phyloP scores from a whole-genome alignment of 345 rosid genomes.

The Hypericum androsaemum region DNA sequence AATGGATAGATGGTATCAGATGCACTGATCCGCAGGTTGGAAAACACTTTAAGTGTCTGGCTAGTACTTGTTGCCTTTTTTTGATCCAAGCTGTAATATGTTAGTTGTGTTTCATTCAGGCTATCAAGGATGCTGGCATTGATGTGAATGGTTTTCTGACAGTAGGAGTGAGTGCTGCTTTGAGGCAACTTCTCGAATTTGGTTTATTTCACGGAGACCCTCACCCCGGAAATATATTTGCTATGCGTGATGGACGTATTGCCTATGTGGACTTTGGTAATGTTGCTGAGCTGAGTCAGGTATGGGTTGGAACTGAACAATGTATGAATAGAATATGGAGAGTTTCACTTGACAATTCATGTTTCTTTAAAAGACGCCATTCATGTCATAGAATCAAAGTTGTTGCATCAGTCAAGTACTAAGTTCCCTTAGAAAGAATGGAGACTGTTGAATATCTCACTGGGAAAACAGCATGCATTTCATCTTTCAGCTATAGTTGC shows the following conservation, averaged over 20 bases:
- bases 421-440: too few species aligned
- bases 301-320: conserved; percentile 12
- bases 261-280: conserved; percentile 99
- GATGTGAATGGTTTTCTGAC: conserved; percentile 85
- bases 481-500: not conserved
- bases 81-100: conserved; percentile 9
- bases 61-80: conserved; percentile 2
- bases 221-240: conserved; percentile 97
- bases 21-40: conserved; percentile 93
- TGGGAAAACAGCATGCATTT: too few species aligned
- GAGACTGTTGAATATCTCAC: too few species aligned
- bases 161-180: conserved; percentile 96
- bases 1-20: conserved; percentile 98
- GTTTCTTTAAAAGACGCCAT: too few species aligned
- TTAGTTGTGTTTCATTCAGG: conserved; percentile 37
- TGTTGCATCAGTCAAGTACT: too few species aligned
- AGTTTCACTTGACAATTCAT: too few species aligned
- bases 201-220: conserved; percentile 99
- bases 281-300: conserved; percentile 98
- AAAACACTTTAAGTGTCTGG: conserved; percentile 10
- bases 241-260: conserved; percentile 94
- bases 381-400: too few species aligned
- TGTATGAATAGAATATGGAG: too few species aligned
- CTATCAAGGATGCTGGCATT: conserved; percentile 80
- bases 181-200: conserved; percentile 82